Evolutionary conservation across 208 protist species (phyloP).

Genomic region (Wallacemonas sp.): DNA sequence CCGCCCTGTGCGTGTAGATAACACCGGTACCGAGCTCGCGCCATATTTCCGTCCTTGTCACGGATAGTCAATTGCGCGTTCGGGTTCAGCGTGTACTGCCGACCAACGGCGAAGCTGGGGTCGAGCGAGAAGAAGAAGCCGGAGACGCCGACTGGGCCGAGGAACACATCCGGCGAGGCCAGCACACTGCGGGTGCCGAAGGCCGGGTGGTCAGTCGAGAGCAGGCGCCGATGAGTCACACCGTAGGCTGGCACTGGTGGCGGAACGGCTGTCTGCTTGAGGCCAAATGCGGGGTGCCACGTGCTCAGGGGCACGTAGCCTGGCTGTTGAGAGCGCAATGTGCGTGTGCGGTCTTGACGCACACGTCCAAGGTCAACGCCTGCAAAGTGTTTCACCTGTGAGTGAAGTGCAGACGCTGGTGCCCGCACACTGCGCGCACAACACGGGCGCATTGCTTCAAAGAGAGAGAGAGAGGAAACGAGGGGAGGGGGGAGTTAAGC

Average conservation of each 20-base stretch:
- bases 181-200: conserved; percentile 62
- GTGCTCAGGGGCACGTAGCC: conserved; percentile 54
- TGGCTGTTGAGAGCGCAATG: conserved; percentile 26
- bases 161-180: conserved; percentile 54
- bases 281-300: conserved; percentile 70
- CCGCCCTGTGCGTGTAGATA: conserved; percentile 55
- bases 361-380: conserved; percentile 34
- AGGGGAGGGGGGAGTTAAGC: neutral
- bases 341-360: conserved; percentile 17
- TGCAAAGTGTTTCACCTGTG: conserved; percentile 11
- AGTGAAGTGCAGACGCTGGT: neutral
- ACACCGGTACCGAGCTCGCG: conserved; percentile 73
- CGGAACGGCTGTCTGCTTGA: conserved; percentile 49
- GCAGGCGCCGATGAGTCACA: conserved; percentile 15
- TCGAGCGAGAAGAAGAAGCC: conserved; percentile 84
- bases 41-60: conserved; percentile 71
- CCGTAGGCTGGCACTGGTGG: conserved; percentile 14
- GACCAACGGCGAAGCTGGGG: conserved; percentile 59
- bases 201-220: conserved; percentile 73
- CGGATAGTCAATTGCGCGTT: conserved; percentile 83
- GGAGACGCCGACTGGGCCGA: conserved; percentile 66
- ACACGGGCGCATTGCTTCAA: neutral
- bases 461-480: neutral
- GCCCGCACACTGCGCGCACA: neutral
- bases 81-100: conserved; percentile 70